Evolutionary conservation across 2,329 filamentous ascomycete genomes (phyloP).

Genomic region (Sclerotinia spermophila): DNA sequence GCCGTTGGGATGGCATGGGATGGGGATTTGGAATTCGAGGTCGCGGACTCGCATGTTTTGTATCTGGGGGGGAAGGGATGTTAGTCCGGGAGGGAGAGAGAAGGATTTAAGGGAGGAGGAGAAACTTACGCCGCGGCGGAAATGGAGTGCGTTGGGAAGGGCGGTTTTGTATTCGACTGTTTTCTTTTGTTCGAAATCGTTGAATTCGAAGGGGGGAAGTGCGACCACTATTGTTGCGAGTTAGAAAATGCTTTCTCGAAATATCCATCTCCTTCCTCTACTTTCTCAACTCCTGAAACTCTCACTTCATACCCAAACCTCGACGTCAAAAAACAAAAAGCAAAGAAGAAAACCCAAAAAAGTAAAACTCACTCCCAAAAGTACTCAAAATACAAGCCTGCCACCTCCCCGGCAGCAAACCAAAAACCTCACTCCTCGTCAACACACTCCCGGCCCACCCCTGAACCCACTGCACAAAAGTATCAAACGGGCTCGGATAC

Average conservation of each 20-base stretch:
- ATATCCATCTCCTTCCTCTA: neutral
- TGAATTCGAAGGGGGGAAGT: slow-evolving; percentile 22
- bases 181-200: slow-evolving; percentile 23
- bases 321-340: too few relatives aligned
- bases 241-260: neutral
- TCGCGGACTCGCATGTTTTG: slow-evolving; percentile 48
- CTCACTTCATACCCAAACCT: neutral
- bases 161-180: slow-evolving; percentile 40
- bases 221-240: neutral
- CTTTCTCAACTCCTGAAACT: neutral
- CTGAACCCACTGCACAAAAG: slow-evolving; percentile 37
- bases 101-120: neutral
- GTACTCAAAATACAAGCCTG: slow-evolving; percentile 39
- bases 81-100: neutral
- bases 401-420: slow-evolving; percentile 37
- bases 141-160: slow-evolving; percentile 46
- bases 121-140: slow-evolving; percentile 41
- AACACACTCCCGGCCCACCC: slow-evolving; percentile 40
- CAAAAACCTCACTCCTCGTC: slow-evolving; percentile 37
- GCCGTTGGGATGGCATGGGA: slow-evolving; percentile 36
- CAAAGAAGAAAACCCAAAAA: neutral
- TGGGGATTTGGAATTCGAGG: slow-evolving; percentile 45
- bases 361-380: slow-evolving; percentile 35
- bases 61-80: slow-evolving; percentile 25
- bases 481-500: slow-evolving; percentile 37